Evolutionary conservation across 495 filamentous ascomycete species (phyloP), one percentile per base, ranked within the genome.

Genomic region (Chaetomium cochliodes): DNA sequence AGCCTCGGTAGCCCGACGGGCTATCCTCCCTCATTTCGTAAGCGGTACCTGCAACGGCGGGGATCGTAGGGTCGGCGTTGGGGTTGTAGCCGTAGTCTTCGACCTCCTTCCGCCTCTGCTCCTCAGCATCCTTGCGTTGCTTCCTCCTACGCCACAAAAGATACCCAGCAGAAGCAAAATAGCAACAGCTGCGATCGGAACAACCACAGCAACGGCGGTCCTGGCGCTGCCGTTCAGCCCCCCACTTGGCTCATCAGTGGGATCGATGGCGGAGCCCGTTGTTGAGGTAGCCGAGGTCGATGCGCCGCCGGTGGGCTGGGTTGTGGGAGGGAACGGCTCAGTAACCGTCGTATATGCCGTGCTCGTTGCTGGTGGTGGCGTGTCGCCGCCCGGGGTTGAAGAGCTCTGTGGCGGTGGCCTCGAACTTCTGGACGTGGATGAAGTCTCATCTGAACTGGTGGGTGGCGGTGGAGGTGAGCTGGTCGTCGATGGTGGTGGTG

Each of bases 61-160:
- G 92, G 4, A 93, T 77, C 5, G 89, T 89, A 2, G 94, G 92
- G 71, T 96, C 93, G 61, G 91, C 86, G 76, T 97, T 98, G 9
- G 93, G 94, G 73, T 97, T 98, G 80, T 92, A 97, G 23, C 88
- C 88, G 73, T 97, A 97, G 69, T 97, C 94, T 73, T 97, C 93
- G 3, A 96, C 90, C 72, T 98, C 96, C 76, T 97, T 96, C 60
- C 92, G 84, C 59, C 94, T 84, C 57, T 91, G 86, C 67, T 97
- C 94, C 69, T 91, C 90, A n/a, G 86, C 88, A 50, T 88, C 87
- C 78, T 90, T 96, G 46, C 88, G 86, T 67, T 88, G 86, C 76
- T 93, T 96, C 58, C 91, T 86, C 77, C 85, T 91, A 67, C 90
- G 86, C 91, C 92, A 98, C 65, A 96, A 84, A 88, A 92, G 47